These are phyloP conservation scores for Gyromitra esculenta DNA, from an alignment of 2,329 filamentous ascomycete species.

Conservation along the genomic window DNA sequence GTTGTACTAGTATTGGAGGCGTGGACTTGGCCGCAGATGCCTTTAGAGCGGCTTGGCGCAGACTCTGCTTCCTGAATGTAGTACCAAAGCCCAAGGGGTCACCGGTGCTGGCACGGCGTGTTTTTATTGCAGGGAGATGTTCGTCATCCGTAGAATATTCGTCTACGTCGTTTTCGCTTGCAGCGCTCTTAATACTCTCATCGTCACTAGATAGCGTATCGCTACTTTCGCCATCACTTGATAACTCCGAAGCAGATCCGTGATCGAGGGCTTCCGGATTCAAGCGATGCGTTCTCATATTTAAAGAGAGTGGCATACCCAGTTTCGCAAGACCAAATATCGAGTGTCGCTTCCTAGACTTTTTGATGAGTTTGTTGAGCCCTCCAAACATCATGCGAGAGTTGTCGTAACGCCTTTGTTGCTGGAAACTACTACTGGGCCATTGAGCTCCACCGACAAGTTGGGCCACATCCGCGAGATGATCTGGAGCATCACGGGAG, in stretches of 20 bases:
- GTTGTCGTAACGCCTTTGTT: conserved; percentile 46
- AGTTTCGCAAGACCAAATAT: conserved; percentile 53
- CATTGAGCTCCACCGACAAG: conserved; percentile 51
- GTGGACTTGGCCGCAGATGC: conserved; percentile 29
- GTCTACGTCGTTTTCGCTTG: conserved; percentile 62
- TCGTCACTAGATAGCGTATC: conserved; percentile 54
- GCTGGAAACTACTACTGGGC: conserved; percentile 56
- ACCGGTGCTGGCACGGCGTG: conserved; percentile 52
- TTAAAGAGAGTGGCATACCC: conserved; percentile 55
- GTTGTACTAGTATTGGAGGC: background rate
- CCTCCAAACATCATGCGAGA: conserved; percentile 49
- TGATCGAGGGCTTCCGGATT: conserved; percentile 69
- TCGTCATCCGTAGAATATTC: conserved; percentile 57
- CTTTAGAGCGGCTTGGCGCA: conserved; percentile 44
- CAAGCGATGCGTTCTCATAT: conserved; percentile 78
- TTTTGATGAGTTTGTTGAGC: conserved; percentile 55
- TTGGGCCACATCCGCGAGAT: conserved; percentile 51
- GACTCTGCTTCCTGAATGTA: conserved; percentile 26
- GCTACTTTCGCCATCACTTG: conserved; percentile 59
- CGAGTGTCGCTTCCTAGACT: conserved; percentile 53
- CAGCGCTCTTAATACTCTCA: conserved; percentile 60
- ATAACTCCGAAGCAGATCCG: conserved; percentile 61
- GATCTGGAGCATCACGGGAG: conserved; percentile 47
- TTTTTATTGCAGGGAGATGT: conserved; percentile 7
- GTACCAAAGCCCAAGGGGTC: conserved; percentile 48